Evolutionary conservation across 768 basidiomycete species (phyloP).

Genomic region (Russula griseocarnosa): DNA sequence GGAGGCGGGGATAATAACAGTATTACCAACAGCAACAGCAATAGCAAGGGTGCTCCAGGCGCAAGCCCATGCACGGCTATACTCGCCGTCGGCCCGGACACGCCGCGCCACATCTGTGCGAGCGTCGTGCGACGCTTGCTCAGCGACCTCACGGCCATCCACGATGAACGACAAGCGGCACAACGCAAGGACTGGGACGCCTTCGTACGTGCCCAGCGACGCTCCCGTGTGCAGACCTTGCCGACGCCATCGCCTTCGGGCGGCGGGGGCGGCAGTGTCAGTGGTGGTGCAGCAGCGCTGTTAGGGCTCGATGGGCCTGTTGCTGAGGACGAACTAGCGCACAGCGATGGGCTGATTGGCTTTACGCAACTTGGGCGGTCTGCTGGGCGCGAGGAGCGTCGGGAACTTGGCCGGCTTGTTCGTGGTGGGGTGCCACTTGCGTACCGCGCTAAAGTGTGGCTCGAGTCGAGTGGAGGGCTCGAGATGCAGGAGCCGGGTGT

Average conservation of each 20-base stretch:
- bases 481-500: conserved; percentile 90
- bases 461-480: conserved; percentile 89
- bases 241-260: conserved; percentile 27
- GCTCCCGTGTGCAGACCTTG: conserved; percentile 51
- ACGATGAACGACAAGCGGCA: conserved; percentile 69
- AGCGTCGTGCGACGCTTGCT: conserved; percentile 73
- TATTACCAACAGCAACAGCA: neutral
- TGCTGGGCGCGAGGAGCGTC: conserved; percentile 64
- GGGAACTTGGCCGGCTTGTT: conserved; percentile 77
- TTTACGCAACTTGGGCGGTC: conserved; percentile 84
- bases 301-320: conserved; percentile 61
- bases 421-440: conserved; percentile 81
- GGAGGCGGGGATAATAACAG: conserved; percentile 1
- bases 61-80: conserved; percentile 46
- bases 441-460: conserved; percentile 85
- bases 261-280: conserved; percentile 23
- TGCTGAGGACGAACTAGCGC: conserved; percentile 70
- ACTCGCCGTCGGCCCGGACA: conserved; percentile 55
- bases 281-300: conserved; percentile 54
- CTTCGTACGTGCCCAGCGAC: conserved; percentile 52
- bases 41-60: neutral
- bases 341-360: conserved; percentile 83
- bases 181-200: conserved; percentile 83
- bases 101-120: conserved; percentile 70
- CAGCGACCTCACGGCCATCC: conserved; percentile 70